These are phyloP conservation scores for Moricandia moricandioides DNA, from an alignment of 345 rosid genomes.

Conservation along the genomic window DNA sequence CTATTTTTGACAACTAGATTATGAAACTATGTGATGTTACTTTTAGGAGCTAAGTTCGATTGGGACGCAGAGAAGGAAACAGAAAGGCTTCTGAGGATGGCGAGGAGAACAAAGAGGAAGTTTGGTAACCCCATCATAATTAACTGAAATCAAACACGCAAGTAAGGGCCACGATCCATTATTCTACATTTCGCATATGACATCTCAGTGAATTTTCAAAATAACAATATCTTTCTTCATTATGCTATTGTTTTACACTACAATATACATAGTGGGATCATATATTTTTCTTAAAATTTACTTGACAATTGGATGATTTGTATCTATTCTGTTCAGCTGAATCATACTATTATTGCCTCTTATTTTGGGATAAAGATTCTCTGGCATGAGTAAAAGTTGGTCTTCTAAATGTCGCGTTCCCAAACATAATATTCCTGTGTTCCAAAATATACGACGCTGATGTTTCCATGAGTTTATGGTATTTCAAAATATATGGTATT, in stretches of 20 bases:
- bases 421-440: too few species aligned
- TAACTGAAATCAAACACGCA: conserved; percentile 42
- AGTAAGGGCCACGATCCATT: neutral
- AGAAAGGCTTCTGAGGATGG: conserved; percentile 57
- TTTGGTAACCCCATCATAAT: conserved; percentile 58
- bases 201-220: neutral
- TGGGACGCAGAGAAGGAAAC: conserved; percentile 65
- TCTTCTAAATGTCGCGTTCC: neutral
- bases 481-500: too few species aligned
- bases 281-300: neutral
- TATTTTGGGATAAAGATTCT: neutral
- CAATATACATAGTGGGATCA: neutral
- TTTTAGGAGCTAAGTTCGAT: conserved; percentile 33
- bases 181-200: neutral
- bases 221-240: neutral
- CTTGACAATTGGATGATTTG: neutral
- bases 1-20: neutral
- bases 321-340: neutral
- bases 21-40: neutral
- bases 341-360: neutral
- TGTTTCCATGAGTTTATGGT: too few species aligned
- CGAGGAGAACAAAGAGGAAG: conserved; percentile 81
- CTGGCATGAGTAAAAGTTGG: neutral
- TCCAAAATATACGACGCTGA: too few species aligned
- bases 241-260: neutral